Base-by-base conservation (phyloP, 2,329 filamentous ascomycete genomes). In the Claviceps citrina region DNA sequence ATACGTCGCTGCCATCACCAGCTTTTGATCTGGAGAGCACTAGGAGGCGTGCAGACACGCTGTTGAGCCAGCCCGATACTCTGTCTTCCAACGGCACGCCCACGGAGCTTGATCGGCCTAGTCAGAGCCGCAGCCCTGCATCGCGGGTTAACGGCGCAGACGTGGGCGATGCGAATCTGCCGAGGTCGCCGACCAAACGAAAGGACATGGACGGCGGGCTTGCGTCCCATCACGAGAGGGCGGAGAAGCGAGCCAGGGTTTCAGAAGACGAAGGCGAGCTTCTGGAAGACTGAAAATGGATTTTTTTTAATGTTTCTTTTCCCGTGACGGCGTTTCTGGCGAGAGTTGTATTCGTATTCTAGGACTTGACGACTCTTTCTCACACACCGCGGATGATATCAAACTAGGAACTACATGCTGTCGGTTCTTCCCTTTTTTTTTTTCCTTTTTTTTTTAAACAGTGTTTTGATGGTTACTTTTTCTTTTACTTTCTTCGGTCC, bases 21-120 rank as follows among this genome's bases (percentile, higher is more conserved):
- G 63, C 64, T 7, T 76, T 75, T 48, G 63, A 64, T 43, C 62
- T 77, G 32, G 71, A 75, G 49, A 68, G 64, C 41, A 76, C 73
- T 3, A 61, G 72, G 36, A 61, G 71, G 24, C 64, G 66, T 35
- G 65, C 64, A 4, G 65, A 70, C 42, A 56, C 56, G 1, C 43
- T 56, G 4, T 49, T 59, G 30, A 65, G 62, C 46, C 62, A 65
- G 39, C 56, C 58, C 15, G 64, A 67, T 6, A 61, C 57, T 12
- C 53, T 59, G n/a, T 69, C 67, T 3, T 70, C 67, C 38, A 62
- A 60, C 20, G 67, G 63, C 25, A 73, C 70, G 1, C 67, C 69
- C 1, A 58, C 64, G 46, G 61, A 64, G 33, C 55, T 60, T 9
- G 68, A 72, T 25, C 60, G 66, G 33, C 60, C 58, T 12, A 72